Evolutionary conservation across 2,329 filamentous ascomycete species (phyloP).

Genomic region (Sphaerostilbella broomeana): DNA sequence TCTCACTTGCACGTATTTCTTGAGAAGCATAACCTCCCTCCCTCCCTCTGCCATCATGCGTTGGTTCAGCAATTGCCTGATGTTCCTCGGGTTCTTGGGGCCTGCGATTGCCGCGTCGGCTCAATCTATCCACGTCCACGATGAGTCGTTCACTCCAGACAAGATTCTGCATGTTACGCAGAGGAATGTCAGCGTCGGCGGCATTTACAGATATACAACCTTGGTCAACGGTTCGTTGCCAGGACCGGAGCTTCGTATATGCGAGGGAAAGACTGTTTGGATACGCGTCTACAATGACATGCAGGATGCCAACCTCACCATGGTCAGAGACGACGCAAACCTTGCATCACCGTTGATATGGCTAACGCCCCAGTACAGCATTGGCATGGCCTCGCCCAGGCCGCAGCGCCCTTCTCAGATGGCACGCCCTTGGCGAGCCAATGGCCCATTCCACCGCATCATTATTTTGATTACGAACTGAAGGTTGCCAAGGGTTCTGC

Average conservation of each 20-base stretch:
- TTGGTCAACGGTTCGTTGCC: constrained; percentile 48
- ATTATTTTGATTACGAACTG: constrained; percentile 64
- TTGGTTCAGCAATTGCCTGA: background rate
- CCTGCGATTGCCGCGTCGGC: background rate
- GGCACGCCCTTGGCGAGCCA: constrained; percentile 54
- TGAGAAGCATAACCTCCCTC: no score
- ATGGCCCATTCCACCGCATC: constrained; percentile 56
- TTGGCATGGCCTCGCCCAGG: constrained; percentile 59
- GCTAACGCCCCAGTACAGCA: constrained; percentile 40
- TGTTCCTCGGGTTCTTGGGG: background rate
- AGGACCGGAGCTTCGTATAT: constrained; percentile 42
- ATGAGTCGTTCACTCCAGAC: constrained; percentile 33
- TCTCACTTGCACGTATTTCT: no score
- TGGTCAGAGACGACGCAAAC: constrained; percentile 32
- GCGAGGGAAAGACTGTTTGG: constrained; percentile 43
- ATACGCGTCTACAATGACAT: constrained; percentile 55
- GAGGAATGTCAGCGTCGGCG: constrained; percentile 26
- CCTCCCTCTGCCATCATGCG: background rate
- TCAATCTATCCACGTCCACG: constrained; percentile 20
- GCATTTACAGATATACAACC: constrained; percentile 16
- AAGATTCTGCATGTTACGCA: constrained; percentile 40
- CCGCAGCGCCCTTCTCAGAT: constrained; percentile 56
- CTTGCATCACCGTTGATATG: background rate
- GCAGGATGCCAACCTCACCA: constrained; percentile 46
- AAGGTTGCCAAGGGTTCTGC: constrained; percentile 44